These are phyloP conservation scores for Fusarium sp. DNA, from an alignment of 2,329 filamentous ascomycete genomes.

Conservation along the genomic window DNA sequence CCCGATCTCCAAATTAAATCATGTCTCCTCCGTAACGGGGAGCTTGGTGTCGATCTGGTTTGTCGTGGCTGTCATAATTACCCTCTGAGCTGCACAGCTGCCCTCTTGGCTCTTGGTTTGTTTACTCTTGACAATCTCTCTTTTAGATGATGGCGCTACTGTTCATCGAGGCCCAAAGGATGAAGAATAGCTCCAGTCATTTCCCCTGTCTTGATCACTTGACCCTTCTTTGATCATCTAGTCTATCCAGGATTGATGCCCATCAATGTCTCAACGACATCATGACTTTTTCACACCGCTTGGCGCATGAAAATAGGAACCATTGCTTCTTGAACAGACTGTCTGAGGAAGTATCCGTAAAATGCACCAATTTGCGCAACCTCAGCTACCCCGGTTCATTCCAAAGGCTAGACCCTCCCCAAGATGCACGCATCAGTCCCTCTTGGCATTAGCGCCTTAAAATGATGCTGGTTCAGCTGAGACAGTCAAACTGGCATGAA, in stretches of 20 bases:
- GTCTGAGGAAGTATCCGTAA: neutral
- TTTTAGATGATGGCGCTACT: neutral
- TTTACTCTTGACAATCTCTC: conserved; percentile 22
- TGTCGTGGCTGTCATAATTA: conserved; percentile 10
- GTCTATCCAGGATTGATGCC: conserved; percentile 8
- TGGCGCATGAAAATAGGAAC: neutral
- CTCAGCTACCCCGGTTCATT: conserved; percentile 23
- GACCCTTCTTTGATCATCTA: conserved; percentile 22
- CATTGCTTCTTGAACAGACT: neutral
- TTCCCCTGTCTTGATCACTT: conserved; percentile 30
- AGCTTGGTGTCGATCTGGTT: conserved; percentile 30
- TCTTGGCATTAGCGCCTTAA: conserved; percentile 33
- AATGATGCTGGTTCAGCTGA: conserved; percentile 49
- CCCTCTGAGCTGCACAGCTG: neutral
- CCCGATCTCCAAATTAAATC: conserved; percentile 24
- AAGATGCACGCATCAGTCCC: conserved; percentile 23
- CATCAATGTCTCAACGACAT: conserved; percentile 28
- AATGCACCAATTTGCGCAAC: conserved; percentile 4
- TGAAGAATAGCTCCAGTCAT: conserved; percentile 11
- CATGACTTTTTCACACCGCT: conserved; percentile 25
- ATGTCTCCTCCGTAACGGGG: conserved; percentile 7
- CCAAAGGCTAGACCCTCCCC: conserved; percentile 24
- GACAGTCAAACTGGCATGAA: conserved; percentile 37
- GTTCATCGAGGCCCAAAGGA: conserved; percentile 1
- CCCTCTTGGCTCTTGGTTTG: conserved; percentile 7